These are phyloP conservation scores for Trametes elegans DNA, from an alignment of 768 basidiomycete species.

Conservation along the genomic window DNA sequence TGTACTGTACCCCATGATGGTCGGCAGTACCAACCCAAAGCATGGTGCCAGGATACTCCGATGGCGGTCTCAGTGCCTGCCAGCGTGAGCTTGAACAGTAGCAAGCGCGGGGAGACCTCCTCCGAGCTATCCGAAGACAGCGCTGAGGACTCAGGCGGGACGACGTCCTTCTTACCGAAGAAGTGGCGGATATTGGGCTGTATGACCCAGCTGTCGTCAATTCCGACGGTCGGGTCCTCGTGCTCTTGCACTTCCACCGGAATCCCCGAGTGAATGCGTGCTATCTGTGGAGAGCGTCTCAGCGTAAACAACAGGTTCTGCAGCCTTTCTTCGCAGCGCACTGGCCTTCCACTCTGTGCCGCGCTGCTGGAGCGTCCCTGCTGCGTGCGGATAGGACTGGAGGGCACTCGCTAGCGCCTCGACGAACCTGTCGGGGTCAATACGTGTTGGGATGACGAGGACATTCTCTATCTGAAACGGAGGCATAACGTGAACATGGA, in stretches of 20 bases:
- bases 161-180: neutral
- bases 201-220: constrained; percentile 6
- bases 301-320: no score
- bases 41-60: constrained; percentile 36
- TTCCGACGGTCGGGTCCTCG: neutral
- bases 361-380: constrained; percentile 3
- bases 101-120: neutral
- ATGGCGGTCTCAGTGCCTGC: constrained; percentile 28
- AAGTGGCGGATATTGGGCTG: constrained; percentile 6
- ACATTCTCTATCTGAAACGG: constrained; percentile 23
- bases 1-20: no score
- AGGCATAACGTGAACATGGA: no score
- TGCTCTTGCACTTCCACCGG: neutral
- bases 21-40: no score
- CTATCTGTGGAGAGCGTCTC: constrained; percentile 2
- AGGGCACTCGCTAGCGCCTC: constrained; percentile 1
- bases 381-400: constrained; percentile 8
- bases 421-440: constrained; percentile 1
- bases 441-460: constrained; percentile 8
- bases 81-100: constrained; percentile 30
- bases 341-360: constrained; percentile 10
- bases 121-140: neutral
- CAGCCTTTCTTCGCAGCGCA: no score
- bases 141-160: neutral
- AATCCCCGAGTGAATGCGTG: neutral